Conservation (phyloP, 2,329 filamentous ascomycete genomes). For the Penicillium palitans region DNA sequence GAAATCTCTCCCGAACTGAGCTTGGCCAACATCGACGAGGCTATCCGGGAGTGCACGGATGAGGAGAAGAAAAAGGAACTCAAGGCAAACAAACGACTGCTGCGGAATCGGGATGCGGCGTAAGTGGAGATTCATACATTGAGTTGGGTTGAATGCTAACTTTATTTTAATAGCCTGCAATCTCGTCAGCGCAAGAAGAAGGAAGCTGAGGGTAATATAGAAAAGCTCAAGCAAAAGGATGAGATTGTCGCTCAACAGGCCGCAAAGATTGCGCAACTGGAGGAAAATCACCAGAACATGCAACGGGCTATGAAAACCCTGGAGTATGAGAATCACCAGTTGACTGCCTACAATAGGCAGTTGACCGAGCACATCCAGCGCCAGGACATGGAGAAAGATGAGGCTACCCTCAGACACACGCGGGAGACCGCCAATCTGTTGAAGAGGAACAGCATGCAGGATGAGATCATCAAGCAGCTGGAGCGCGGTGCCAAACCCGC, state of each 20-base stretch:
- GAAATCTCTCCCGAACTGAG: conserved; percentile 94
- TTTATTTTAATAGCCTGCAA: conserved; percentile 66
- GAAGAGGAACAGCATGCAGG: conserved; percentile 83
- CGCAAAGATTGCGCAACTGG: not conserved
- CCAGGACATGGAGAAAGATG: conserved; percentile 83
- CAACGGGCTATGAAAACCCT: conserved; percentile 59
- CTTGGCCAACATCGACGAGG: conserved; percentile 87
- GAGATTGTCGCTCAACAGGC: not conserved
- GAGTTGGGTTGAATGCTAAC: not conserved
- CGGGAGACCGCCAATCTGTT: conserved; percentile 87
- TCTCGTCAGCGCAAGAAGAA: conserved; percentile 97
- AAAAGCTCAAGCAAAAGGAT: conserved; percentile 64
- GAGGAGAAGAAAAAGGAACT: conserved; percentile 96
- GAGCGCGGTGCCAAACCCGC: conserved; percentile 40
- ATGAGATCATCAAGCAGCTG: conserved; percentile 60
- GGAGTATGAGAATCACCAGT: conserved; percentile 59
- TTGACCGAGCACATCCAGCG: conserved; percentile 73
- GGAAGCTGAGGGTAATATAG: conserved; percentile 68
- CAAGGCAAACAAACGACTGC: conserved; percentile 88
- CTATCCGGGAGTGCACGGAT: conserved; percentile 77
- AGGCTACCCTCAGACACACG: conserved; percentile 84
- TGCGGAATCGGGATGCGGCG: conserved; percentile 96
- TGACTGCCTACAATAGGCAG: conserved; percentile 71
- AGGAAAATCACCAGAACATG: conserved; percentile 50
- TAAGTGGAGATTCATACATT: conserved; percentile 54